Evolutionary conservation across 1,139 yeast species (phyloP), one percentile per base, ranked within the genome.

Genomic region (Geotrichum candidum): DNA sequence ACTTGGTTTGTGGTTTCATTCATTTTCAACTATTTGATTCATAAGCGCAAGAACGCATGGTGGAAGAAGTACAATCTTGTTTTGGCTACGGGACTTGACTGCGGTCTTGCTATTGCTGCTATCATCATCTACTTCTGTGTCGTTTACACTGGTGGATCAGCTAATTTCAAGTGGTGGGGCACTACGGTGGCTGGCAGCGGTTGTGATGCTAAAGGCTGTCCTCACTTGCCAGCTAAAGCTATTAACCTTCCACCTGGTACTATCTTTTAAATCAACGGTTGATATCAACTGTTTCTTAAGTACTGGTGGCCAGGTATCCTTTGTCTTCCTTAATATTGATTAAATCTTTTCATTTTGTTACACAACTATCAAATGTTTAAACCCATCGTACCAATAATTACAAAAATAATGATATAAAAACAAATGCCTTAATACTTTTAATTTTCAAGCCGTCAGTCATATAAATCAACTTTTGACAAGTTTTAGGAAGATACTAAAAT

Each of bases 51-150:
- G 9, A 27, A 33, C n/a, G 23, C 41, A 3, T 82, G 76, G 95
- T 94, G 61, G 91, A 84, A 68, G 88, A 80, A 64, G 95, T 88
- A 77, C 90, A 86, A 63, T 88, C 78, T 63, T 88, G 54, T 77
- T 80, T 72, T 72, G 78, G 67, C 69, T 70, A 63, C 68, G 76
- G 68, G 73, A 66, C 10, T 68, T 65, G 53, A 65, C 71, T 66
- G 53, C 31, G 62, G 62, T 70, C 76, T 62, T 68, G 60, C 82
- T 84, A 51, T 82, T 86, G 38, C 82, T 86, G 25, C 80, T 85
- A 1, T 79, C 84, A 1, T 76, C 81, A 1, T 75, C 80, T 9
- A 75, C 81, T 5, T 75, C 81, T 2, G 76, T 80, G 2, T 76
- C 81, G 2, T 77, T 80, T 3, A 77, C 80, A 51, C 59, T 1